Evolutionary conservation across 2,329 filamentous ascomycete genomes (phyloP).

Genomic region (Dactylella cylindrospora): DNA sequence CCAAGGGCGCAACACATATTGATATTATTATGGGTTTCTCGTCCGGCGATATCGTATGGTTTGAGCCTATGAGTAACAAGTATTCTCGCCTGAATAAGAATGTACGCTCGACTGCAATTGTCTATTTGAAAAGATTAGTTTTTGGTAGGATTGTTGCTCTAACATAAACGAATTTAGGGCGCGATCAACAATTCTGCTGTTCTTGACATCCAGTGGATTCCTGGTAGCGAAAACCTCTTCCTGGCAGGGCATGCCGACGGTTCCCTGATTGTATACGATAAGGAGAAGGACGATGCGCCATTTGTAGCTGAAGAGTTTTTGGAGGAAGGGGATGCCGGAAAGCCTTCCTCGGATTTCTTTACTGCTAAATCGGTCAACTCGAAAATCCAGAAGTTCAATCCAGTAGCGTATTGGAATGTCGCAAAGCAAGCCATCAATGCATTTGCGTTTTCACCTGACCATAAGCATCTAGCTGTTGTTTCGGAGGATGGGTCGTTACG

Average conservation of each 20-base stretch:
- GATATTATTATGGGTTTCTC: conserved; percentile 96
- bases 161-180: conserved; percentile 60
- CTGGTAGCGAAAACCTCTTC: conserved; percentile 89
- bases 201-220: conserved; percentile 87
- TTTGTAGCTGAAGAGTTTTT: conserved; percentile 67
- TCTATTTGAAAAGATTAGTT: conserved; percentile 31
- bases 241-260: conserved; percentile 91
- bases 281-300: conserved; percentile 86
- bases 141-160: not conserved
- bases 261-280: conserved; percentile 89
- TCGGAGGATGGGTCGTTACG: conserved; percentile 87
- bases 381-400: conserved; percentile 89
- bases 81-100: conserved; percentile 97
- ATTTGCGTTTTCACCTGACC: conserved; percentile 89
- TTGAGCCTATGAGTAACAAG: conserved; percentile 92
- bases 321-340: conserved; percentile 47
- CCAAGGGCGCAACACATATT: conserved; percentile 76
- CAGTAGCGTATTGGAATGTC: conserved; percentile 87
- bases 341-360: conserved; percentile 45
- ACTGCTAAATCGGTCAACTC: conserved; percentile 84
- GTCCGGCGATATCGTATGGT: conserved; percentile 96
- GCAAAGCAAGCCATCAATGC: conserved; percentile 88
- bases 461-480: conserved; percentile 81
- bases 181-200: conserved; percentile 84
- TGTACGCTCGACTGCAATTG: conserved; percentile 55